Evolutionary conservation across 768 basidiomycete genomes (phyloP).

Genomic region (Kwoniella dejecticola): DNA sequence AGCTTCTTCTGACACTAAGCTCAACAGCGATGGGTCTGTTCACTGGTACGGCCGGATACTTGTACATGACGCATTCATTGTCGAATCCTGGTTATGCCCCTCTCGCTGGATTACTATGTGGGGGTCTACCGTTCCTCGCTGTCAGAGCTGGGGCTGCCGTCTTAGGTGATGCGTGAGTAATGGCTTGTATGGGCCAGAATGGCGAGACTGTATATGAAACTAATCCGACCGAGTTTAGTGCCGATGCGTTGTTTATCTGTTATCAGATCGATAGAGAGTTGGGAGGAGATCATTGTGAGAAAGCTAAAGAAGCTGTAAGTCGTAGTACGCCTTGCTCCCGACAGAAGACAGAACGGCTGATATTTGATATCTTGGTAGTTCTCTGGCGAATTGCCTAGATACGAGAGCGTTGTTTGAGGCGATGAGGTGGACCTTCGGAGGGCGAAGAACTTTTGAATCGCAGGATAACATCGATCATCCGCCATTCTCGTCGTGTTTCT

Average conservation of each 20-base stretch:
- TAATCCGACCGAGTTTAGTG: conserved; percentile 54
- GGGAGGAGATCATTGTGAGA: conserved; percentile 61
- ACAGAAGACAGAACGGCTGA: neutral
- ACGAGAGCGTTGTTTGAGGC: neutral
- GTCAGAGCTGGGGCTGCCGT: conserved; percentile 80
- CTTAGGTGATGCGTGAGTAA: conserved; percentile 70
- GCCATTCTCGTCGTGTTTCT: too few species aligned
- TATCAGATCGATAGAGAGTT: conserved; percentile 67
- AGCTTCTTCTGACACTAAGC: conserved; percentile 63
- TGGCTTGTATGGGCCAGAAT: neutral
- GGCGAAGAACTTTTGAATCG: neutral
- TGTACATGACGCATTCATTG: conserved; percentile 84
- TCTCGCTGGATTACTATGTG: conserved; percentile 73
- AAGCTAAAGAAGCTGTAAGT: conserved; percentile 65
- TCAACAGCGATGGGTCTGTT: conserved; percentile 79
- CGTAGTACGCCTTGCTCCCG: too few species aligned
- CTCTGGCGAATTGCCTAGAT: conserved; percentile 21
- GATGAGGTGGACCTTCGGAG: neutral
- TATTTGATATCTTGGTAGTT: conserved; percentile 8
- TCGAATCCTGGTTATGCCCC: conserved; percentile 71
- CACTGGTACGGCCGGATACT: conserved; percentile 76
- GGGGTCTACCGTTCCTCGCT: conserved; percentile 75
- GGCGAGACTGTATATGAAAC: neutral
- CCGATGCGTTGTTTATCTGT: conserved; percentile 69
- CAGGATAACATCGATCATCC: neutral